A percentile compares a stretch with the other conserved stretches of the same genome.
These are phyloP conservation scores for Sonneratia caseolaris DNA, from an alignment of 345 rosid species.

Conservation along the genomic window DNA sequence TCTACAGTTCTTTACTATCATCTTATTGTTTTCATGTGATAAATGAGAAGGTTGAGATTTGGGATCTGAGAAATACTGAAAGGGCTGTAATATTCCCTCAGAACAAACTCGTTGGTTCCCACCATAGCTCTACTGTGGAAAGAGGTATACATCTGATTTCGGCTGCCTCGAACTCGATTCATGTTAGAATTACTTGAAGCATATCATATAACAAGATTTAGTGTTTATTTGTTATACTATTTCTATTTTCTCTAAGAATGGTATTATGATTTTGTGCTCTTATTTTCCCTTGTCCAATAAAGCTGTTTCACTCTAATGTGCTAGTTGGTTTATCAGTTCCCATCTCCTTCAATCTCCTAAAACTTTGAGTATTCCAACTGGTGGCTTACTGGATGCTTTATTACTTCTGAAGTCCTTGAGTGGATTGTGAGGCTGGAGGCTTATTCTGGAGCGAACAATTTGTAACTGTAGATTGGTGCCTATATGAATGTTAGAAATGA, in stretches of 20 bases:
- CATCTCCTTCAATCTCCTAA: background rate
- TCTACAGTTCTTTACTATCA: conserved; percentile 4
- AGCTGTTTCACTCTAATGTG: background rate
- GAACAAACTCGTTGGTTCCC: conserved; percentile 22
- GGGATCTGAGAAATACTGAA: conserved; percentile 65
- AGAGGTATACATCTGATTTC: conserved; percentile 37
- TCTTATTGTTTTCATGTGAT: conserved; percentile 14
- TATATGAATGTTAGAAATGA: background rate
- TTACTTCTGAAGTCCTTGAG: background rate
- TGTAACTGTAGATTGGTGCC: background rate
- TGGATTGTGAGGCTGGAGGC: background rate
- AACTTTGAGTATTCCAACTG: background rate
- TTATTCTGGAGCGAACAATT: background rate
- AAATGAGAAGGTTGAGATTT: conserved; percentile 59
- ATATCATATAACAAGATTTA: background rate
- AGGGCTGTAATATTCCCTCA: conserved; percentile 42
- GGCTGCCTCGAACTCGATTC: background rate
- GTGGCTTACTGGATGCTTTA: background rate
- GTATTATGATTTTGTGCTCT: background rate
- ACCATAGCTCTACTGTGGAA: conserved; percentile 30
- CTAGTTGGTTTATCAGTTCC: background rate
- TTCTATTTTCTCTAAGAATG: background rate
- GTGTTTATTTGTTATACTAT: background rate
- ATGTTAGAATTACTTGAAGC: background rate
- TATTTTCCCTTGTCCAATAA: background rate